These are phyloP conservation scores for Endocalyx cinctus DNA, from an alignment of 2,329 filamentous ascomycete species.

Conservation along the genomic window DNA sequence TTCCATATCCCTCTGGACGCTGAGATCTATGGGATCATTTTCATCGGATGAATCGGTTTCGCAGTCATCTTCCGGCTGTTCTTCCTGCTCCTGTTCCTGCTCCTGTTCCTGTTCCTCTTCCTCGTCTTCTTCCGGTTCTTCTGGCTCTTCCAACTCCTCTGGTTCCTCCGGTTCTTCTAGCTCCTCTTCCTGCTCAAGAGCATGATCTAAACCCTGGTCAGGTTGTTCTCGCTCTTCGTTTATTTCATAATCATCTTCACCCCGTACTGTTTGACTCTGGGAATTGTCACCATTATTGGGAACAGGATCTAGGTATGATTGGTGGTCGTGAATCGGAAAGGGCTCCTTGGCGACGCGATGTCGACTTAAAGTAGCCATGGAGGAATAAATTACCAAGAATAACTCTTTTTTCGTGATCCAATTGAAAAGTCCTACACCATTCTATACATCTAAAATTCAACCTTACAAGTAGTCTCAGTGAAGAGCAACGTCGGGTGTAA, in stretches of 20 bases:
- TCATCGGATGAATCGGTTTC: slow-evolving; percentile 50
- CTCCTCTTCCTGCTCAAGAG: no score
- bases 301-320: slow-evolving; percentile 2
- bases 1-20: slow-evolving; percentile 80
- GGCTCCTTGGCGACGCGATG: slow-evolving; percentile 25
- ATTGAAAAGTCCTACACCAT: no score
- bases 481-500: no score
- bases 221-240: slow-evolving; percentile 14
- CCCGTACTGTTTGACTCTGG: slow-evolving; percentile 21
- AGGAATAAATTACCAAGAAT: no score
- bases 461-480: no score
- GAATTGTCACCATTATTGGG: slow-evolving; percentile 18
- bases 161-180: slow-evolving; percentile 19
- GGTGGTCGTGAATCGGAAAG: slow-evolving; percentile 34
- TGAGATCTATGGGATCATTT: slow-evolving; percentile 59
- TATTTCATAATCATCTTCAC: slow-evolving; percentile 26
- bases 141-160: slow-evolving; percentile 28
- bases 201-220: no score
- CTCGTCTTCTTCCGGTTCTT: slow-evolving; percentile 30
- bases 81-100: slow-evolving; percentile 33
- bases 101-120: slow-evolving; percentile 35
- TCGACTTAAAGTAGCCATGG: slow-evolving; percentile 20
- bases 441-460: no score
- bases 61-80: slow-evolving; percentile 34
- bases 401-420: no score